Evolutionary conservation across 441 rosid species (phyloP).

Genomic region (Jatropha multifida): DNA sequence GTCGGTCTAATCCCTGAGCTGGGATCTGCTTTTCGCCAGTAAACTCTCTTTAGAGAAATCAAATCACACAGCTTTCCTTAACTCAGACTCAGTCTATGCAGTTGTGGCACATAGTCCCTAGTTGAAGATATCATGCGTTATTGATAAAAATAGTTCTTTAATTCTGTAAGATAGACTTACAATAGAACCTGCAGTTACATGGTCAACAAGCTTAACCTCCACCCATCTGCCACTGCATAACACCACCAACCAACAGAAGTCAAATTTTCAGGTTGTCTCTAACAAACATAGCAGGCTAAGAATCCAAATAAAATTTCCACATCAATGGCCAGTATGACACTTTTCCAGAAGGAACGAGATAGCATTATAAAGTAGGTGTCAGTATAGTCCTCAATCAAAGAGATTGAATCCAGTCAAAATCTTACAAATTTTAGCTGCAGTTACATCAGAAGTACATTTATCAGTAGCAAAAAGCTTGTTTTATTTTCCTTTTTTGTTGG

Average conservation of each 20-base stretch:
- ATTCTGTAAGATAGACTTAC: constrained; percentile 19
- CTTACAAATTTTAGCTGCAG: not conserved
- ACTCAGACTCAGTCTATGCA: too few relatives aligned
- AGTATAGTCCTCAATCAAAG: not conserved
- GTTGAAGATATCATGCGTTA: not conserved
- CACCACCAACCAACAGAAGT: constrained; percentile 25
- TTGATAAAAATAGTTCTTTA: not conserved
- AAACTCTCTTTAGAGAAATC: too few relatives aligned
- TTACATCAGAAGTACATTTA: not conserved
- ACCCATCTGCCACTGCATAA: constrained; percentile 74
- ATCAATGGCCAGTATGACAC: not conserved
- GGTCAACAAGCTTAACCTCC: constrained; percentile 24
- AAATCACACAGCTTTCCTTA: too few relatives aligned
- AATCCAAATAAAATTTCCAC: not conserved
- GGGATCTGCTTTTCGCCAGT: too few relatives aligned
- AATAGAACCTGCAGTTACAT: constrained; percentile 23
- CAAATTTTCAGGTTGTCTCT: constrained; percentile 15
- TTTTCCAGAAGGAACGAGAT: not conserved
- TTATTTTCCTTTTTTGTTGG: not conserved
- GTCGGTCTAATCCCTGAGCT: too few relatives aligned
- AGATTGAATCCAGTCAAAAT: not conserved
- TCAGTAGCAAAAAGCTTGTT: not conserved
- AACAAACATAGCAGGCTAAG: constrained; percentile 9
- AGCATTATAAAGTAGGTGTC: constrained; percentile 8
- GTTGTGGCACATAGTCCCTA: too few relatives aligned